Evolutionary conservation across 2,329 filamentous ascomycete genomes (phyloP).

Genomic region (Helotiales sp.): DNA sequence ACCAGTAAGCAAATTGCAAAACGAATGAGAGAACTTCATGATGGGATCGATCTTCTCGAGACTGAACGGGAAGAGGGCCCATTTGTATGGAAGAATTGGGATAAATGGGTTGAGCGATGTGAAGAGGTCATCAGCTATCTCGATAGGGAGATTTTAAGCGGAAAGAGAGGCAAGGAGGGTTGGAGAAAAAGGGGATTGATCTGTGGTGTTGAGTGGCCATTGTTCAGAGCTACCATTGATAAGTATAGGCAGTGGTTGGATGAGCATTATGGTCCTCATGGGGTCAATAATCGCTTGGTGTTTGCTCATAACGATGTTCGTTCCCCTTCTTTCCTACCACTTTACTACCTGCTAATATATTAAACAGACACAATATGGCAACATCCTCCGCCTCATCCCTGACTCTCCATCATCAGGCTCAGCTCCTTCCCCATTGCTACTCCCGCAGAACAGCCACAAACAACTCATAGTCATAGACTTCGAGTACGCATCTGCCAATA

Average conservation of each 20-base stretch:
- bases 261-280: constrained; percentile 64
- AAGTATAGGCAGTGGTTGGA: constrained; percentile 77
- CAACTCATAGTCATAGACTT: constrained; percentile 98
- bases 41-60: constrained; percentile 83
- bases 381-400: constrained; percentile 76
- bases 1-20: constrained; percentile 94
- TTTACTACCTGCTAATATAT: not conserved
- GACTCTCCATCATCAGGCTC: constrained; percentile 47
- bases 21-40: constrained; percentile 93
- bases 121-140: constrained; percentile 52
- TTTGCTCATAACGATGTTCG: constrained; percentile 98
- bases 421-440: constrained; percentile 72
- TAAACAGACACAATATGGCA: constrained; percentile 90
- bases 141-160: constrained; percentile 53
- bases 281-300: constrained; percentile 73
- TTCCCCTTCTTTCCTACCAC: constrained; percentile 13
- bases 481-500: constrained; percentile 91
- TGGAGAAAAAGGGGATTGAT: constrained; percentile 76
- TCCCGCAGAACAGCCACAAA: constrained; percentile 91
- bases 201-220: constrained; percentile 79
- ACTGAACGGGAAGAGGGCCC: constrained; percentile 78
- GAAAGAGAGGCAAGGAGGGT: constrained; percentile 41
- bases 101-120: constrained; percentile 61
- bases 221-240: constrained; percentile 72
- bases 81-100: constrained; percentile 90